Conservation (phyloP, 169 alveolate species). For the Cryptosporidium andersoni region DNA sequence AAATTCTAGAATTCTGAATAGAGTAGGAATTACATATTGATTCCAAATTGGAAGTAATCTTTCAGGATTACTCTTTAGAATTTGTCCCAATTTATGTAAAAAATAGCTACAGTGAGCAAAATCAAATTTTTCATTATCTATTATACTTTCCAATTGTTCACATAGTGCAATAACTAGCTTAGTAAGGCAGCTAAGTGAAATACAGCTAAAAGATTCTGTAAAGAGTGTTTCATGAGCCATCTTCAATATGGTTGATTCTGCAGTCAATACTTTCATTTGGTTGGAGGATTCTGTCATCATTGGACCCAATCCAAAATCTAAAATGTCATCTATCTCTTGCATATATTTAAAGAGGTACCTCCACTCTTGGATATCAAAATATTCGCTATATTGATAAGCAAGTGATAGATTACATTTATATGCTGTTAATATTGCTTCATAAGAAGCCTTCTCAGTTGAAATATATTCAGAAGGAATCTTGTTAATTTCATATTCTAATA, state of each 20-base stretch:
- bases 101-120: slow-evolving; percentile 6
- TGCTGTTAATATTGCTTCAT: slow-evolving; percentile 3
- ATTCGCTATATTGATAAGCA: slow-evolving; percentile 31
- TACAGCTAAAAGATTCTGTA: slow-evolving; percentile 19
- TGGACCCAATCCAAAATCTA: slow-evolving; percentile 64
- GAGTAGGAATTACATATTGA: slow-evolving; percentile 37
- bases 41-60: slow-evolving; percentile 67
- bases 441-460: slow-evolving; percentile 1
- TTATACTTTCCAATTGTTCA: slow-evolving; percentile 7
- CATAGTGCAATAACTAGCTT: slow-evolving; percentile 25
- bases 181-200: slow-evolving; percentile 28
- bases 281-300: slow-evolving; percentile 1
- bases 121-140: slow-evolving; percentile 23
- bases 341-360: slow-evolving; percentile 39
- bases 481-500: not conserved
- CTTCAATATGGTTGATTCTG: slow-evolving; percentile 41
- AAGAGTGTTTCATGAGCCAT: slow-evolving; percentile 44
- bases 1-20: slow-evolving; percentile 8
- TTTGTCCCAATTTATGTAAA: slow-evolving; percentile 6
- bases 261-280: slow-evolving; percentile 14
- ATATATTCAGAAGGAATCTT: slow-evolving; percentile 18
- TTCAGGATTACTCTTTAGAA: slow-evolving; percentile 25
- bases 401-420: slow-evolving; percentile 49
- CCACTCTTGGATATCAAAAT: slow-evolving; percentile 34
- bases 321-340: slow-evolving; percentile 52